phyloP scores from a whole-genome alignment of 371 early-diverging fungal genomes.

The Entomophthora muscae region DNA sequence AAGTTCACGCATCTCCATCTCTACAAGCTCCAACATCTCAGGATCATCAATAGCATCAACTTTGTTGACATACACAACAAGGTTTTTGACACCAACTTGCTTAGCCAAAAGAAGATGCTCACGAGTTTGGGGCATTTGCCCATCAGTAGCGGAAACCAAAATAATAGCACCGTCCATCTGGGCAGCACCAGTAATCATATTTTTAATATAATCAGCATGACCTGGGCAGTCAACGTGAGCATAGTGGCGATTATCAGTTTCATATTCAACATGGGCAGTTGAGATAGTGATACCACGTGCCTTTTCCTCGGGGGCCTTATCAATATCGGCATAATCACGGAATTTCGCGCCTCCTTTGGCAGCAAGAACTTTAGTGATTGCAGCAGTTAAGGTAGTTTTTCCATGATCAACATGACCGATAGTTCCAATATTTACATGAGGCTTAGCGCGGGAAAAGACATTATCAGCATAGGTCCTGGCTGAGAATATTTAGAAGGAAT shows the following conservation, averaged over 20 bases:
- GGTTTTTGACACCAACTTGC: constrained; percentile 89
- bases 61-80: constrained; percentile 99
- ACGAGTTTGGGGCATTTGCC: constrained; percentile 87
- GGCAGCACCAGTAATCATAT: constrained; percentile 99
- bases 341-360: constrained; percentile 63
- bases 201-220: constrained; percentile 99
- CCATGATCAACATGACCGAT: constrained; percentile 99
- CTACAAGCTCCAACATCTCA: constrained; percentile 95
- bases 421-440: constrained; percentile 99
- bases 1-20: constrained; percentile 97
- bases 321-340: constrained; percentile 88
- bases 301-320: constrained; percentile 95
- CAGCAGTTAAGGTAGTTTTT: constrained; percentile 98
- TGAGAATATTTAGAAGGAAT: background rate
- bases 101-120: constrained; percentile 92
- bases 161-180: constrained; percentile 98
- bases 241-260: constrained; percentile 80
- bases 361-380: constrained; percentile 93
- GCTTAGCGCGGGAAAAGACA: constrained; percentile 56
- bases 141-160: constrained; percentile 95
- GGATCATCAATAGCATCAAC: constrained; percentile 92
- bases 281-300: constrained; percentile 95
- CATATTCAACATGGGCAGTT: constrained; percentile 92
- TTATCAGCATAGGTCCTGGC: constrained; percentile 8
- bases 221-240: constrained; percentile 99